A percentile compares a stretch with the other conserved stretches of the same genome.
These are phyloP conservation scores for Mycena albidolilacea DNA, from an alignment of 768 basidiomycete genomes.

Conservation along the genomic window DNA sequence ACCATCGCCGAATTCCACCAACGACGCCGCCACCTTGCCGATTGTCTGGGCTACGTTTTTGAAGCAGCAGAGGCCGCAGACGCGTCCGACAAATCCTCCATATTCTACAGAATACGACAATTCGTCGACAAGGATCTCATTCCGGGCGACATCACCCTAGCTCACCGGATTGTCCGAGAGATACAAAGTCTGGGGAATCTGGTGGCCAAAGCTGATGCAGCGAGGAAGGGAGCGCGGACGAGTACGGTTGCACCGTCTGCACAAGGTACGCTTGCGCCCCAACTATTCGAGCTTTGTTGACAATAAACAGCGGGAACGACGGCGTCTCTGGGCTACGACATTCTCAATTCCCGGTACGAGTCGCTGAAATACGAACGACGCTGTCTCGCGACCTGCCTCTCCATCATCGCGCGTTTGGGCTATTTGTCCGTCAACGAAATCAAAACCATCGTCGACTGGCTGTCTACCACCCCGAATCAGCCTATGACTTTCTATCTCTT, in stretches of 20 bases:
- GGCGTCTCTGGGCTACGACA: slow-evolving; percentile 73
- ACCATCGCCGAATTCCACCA: slow-evolving; percentile 79
- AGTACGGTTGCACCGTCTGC: slow-evolving; percentile 70
- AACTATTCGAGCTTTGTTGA: slow-evolving; percentile 2
- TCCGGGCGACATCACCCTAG: slow-evolving; percentile 62
- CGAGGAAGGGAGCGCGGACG: slow-evolving; percentile 74
- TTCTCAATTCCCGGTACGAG: slow-evolving; percentile 77
- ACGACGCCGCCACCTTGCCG: slow-evolving; percentile 78
- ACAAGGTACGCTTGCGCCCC: slow-evolving; percentile 61
- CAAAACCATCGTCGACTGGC: slow-evolving; percentile 78
- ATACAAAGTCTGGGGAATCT: slow-evolving; percentile 71
- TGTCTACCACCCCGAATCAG: slow-evolving; percentile 75
- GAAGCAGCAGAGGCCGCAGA: slow-evolving; percentile 71
- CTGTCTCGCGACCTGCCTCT: slow-evolving; percentile 74
- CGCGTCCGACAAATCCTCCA: slow-evolving; percentile 55
- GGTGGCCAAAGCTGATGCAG: slow-evolving; percentile 68
- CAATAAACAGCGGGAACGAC: slow-evolving; percentile 51
- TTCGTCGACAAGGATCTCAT: slow-evolving; percentile 74
- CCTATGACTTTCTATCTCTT: slow-evolving; percentile 80
- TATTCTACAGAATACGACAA: slow-evolving; percentile 65
- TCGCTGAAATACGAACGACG: slow-evolving; percentile 84
- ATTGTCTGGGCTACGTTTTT: slow-evolving; percentile 79
- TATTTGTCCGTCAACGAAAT: slow-evolving; percentile 73
- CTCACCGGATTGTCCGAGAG: slow-evolving; percentile 71
- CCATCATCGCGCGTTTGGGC: slow-evolving; percentile 74